Percentiles rank a stretch among this genome's conserved stretches.
These are phyloP conservation scores for Podila clonocystis DNA, from an alignment of 192 early-diverging fungal species.

Conservation along the genomic window DNA sequence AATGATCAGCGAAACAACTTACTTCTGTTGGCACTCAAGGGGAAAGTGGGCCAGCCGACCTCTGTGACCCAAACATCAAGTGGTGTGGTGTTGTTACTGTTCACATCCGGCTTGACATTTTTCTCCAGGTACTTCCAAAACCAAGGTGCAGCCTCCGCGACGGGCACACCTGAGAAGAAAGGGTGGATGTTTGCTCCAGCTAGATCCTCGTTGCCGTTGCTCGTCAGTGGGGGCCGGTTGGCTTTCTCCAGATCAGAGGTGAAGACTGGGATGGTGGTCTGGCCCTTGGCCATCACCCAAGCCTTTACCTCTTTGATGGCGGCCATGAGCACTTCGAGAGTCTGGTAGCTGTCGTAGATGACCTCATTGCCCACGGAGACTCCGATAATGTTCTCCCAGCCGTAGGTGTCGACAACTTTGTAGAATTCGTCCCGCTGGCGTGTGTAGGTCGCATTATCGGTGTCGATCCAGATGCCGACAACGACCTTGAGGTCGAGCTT, in stretches of 20 bases:
- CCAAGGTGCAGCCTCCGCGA: conserved; percentile 48
- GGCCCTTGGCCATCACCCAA: conserved; percentile 28
- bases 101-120: conserved; percentile 21
- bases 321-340: background rate
- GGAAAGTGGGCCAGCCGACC: conserved; percentile 57
- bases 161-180: conserved; percentile 52
- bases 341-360: conserved; percentile 42
- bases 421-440: conserved; percentile 48
- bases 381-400: conserved; percentile 50
- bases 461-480: conserved; percentile 55
- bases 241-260: conserved; percentile 38
- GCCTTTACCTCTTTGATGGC: conserved; percentile 44
- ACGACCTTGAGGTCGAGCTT: conserved; percentile 55
- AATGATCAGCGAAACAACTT: background rate
- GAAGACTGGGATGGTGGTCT: conserved; percentile 48
- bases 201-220: conserved; percentile 23
- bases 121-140: conserved; percentile 50
- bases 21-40: conserved; percentile 19
- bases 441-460: conserved; percentile 35
- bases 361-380: conserved; percentile 60
- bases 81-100: background rate
- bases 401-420: conserved; percentile 18
- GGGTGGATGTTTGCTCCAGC: conserved; percentile 56
- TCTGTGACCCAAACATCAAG: conserved; percentile 50
- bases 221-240: conserved; percentile 34